Percentiles rank a stretch among this genome's conserved stretches.
Conservation (phyloP, 331 rosid species). For the Quercus phellos region DNA sequence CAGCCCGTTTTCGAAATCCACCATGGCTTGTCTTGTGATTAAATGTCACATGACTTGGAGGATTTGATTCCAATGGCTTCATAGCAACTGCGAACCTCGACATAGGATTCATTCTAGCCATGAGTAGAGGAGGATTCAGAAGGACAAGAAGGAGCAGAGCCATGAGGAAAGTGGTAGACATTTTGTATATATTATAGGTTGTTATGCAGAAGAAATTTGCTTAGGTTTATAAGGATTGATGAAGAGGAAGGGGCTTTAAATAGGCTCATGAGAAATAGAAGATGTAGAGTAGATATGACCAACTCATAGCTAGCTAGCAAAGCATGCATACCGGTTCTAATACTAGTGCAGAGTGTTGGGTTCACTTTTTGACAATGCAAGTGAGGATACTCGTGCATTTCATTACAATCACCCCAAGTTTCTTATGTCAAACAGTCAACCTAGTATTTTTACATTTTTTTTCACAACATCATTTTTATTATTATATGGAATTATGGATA, state of each 20-base stretch:
- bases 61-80: conserved; percentile 26
- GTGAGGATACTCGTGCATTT: conserved; percentile 37
- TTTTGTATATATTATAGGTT: neutral
- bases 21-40: conserved; percentile 30
- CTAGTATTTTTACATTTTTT: conserved; percentile 2
- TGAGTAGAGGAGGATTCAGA: conserved; percentile 23
- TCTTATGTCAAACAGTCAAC: conserved; percentile 1
- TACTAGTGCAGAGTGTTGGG: conserved; percentile 1
- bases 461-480: neutral
- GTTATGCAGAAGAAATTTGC: neutral
- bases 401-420: conserved; percentile 24
- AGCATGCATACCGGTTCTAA: conserved; percentile 31
- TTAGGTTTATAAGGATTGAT: neutral
- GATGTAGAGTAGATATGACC: conserved; percentile 35
- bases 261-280: conserved; percentile 43
- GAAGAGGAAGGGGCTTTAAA: conserved; percentile 36
- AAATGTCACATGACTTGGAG: conserved; percentile 25
- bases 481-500: neutral
- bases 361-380: conserved; percentile 37
- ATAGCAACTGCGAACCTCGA: conserved; percentile 14
- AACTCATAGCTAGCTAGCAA: conserved; percentile 44
- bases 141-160: conserved; percentile 22
- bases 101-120: neutral
- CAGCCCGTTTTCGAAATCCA: neutral
- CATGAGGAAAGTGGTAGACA: conserved; percentile 16